Conservation (phyloP, 345 rosid species). For the Durio zibethinus region DNA sequence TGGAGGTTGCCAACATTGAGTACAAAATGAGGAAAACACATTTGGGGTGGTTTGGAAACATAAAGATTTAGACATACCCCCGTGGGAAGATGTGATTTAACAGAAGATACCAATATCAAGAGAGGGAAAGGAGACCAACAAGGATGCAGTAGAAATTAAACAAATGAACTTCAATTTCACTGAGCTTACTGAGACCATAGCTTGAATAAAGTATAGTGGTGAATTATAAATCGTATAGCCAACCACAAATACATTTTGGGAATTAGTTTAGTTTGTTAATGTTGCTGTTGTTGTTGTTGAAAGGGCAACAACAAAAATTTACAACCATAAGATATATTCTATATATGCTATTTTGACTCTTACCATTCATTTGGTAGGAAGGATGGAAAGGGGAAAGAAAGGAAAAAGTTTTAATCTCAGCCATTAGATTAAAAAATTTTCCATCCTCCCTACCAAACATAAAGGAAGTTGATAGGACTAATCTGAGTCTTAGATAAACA, state of each 20-base stretch:
- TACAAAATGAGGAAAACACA: background rate
- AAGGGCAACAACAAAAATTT: background rate
- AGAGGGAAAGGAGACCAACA: background rate
- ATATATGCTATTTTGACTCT: background rate
- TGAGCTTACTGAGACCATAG: background rate
- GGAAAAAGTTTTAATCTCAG: background rate
- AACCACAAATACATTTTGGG: background rate
- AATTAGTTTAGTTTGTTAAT: background rate
- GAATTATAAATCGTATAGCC: background rate
- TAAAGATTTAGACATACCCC: background rate
- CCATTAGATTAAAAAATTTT: background rate
- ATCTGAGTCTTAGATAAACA: background rate
- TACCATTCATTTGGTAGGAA: background rate
- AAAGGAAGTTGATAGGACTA: background rate
- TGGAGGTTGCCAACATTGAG: background rate
- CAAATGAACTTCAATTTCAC: background rate
- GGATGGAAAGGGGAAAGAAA: background rate
- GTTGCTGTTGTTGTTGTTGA: background rate
- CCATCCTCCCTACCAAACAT: background rate
- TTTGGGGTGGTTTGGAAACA: background rate
- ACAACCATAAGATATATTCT: background rate
- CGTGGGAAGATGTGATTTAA: background rate
- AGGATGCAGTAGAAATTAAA: background rate
- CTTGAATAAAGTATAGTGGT: background rate
- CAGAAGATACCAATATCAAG: background rate